Evolutionary conservation across 2,329 filamentous ascomycete species (phyloP).

Genomic region (Exophiala xenobiotica): DNA sequence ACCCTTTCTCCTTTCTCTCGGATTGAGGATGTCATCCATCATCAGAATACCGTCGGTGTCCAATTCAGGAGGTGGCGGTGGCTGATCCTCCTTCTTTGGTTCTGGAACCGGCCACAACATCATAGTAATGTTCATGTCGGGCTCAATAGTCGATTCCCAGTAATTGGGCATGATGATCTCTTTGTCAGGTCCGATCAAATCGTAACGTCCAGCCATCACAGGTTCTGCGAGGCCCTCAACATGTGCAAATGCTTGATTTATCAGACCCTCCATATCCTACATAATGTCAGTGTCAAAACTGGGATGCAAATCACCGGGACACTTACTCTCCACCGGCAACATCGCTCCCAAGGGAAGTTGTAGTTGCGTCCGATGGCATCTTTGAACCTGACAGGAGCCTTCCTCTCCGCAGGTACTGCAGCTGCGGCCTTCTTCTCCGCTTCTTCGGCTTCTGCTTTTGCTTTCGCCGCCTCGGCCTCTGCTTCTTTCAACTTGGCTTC

Average conservation of each 20-base stretch:
- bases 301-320: neutral
- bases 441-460: conserved; percentile 32
- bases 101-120: conserved; percentile 65
- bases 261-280: conserved; percentile 82
- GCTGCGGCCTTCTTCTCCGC: conserved; percentile 35
- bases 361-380: conserved; percentile 90
- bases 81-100: conserved; percentile 35
- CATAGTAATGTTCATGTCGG: conserved; percentile 71
- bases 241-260: conserved; percentile 78
- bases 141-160: conserved; percentile 79
- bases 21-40: conserved; percentile 25
- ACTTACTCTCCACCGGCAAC: conserved; percentile 78
- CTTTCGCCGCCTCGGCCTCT: conserved; percentile 35
- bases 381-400: conserved; percentile 81
- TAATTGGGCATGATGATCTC: conserved; percentile 80
- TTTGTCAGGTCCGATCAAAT: conserved; percentile 73
- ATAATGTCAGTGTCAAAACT: conserved; percentile 12
- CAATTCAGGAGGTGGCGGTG: conserved; percentile 14
- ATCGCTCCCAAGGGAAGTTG: conserved; percentile 84
- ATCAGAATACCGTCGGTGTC: conserved; percentile 20
- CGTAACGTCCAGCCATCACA: conserved; percentile 76
- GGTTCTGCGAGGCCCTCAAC: conserved; percentile 74
- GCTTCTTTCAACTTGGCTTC: conserved; percentile 36
- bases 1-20: conserved; percentile 27
- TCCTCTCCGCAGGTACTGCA: conserved; percentile 54